Evolutionary conservation across 768 basidiomycete genomes (phyloP).

Genomic region (Artomyces pyxidatus): DNA sequence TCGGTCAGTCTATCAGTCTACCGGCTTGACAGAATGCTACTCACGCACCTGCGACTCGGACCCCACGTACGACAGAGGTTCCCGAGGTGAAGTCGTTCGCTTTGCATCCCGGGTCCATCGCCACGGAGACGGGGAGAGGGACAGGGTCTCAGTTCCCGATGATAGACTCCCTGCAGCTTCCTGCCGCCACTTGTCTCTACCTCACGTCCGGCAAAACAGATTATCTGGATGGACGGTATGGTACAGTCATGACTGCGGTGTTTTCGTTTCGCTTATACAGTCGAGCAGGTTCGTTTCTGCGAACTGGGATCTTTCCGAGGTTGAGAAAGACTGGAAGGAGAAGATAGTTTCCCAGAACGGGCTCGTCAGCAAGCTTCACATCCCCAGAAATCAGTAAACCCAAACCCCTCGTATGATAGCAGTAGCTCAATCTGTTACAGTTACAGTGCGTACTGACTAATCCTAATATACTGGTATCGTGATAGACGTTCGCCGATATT

Average conservation of each 20-base stretch:
- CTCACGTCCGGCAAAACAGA: neutral
- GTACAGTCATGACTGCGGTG: neutral
- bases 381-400: too few species aligned
- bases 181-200: neutral
- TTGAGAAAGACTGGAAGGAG: neutral
- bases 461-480: too few species aligned
- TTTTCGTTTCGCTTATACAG: neutral
- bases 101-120: neutral
- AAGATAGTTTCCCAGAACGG: neutral
- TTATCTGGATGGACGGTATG: neutral
- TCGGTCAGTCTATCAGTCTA: slow-evolving; percentile 18
- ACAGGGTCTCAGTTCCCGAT: neutral
- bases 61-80: too few species aligned
- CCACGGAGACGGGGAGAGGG: neutral
- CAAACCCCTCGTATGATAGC: too few species aligned
- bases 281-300: neutral
- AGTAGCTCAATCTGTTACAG: too few species aligned
- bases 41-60: too few species aligned
- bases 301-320: neutral
- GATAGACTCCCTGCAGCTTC: neutral
- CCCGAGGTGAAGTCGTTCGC: neutral
- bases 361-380: neutral
- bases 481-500: too few species aligned
- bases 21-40: neutral
- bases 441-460: too few species aligned